phyloP scores from a whole-genome alignment of 1,139 yeast genomes.

The Groenewaldozyma sp. region DNA sequence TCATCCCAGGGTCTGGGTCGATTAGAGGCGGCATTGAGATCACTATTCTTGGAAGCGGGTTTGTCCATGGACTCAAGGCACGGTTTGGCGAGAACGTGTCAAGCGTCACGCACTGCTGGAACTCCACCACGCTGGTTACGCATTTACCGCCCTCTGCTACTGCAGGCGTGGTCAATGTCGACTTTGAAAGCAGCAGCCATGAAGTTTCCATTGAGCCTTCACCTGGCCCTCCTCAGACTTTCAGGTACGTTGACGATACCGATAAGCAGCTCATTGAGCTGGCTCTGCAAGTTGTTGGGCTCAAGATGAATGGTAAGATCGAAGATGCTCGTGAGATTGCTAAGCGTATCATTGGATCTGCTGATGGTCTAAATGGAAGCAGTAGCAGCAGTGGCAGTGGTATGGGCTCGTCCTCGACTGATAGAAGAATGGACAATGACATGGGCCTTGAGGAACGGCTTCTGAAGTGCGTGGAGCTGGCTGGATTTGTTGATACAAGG shows the following conservation, averaged over 20 bases:
- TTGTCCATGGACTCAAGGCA: slow-evolving; percentile 68
- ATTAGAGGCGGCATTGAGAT: slow-evolving; percentile 90
- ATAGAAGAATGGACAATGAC: not conserved
- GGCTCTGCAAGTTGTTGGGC: slow-evolving; percentile 84
- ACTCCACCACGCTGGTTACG: slow-evolving; percentile 79
- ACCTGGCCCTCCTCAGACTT: slow-evolving; percentile 39
- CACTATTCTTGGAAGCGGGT: slow-evolving; percentile 74
- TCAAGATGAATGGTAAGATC: slow-evolving; percentile 83
- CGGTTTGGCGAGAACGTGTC: slow-evolving; percentile 80
- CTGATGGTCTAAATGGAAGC: slow-evolving; percentile 12
- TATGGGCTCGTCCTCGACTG: slow-evolving; percentile 4
- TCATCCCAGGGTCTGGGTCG: slow-evolving; percentile 90
- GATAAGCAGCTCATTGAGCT: slow-evolving; percentile 82
- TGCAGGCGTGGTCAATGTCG: slow-evolving; percentile 83
- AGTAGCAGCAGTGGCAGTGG: slow-evolving; percentile 4
- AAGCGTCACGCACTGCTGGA: slow-evolving; percentile 86
- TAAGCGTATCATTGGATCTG: slow-evolving; percentile 50
- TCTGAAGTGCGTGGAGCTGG: slow-evolving; percentile 45
- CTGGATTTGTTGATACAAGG: slow-evolving; percentile 48
- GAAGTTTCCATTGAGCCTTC: slow-evolving; percentile 19
- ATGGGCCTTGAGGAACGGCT: slow-evolving; percentile 5
- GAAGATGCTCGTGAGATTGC: slow-evolving; percentile 89
- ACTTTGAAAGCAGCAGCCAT: slow-evolving; percentile 37
- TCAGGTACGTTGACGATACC: slow-evolving; percentile 86
- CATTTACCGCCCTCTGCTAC: slow-evolving; percentile 78